A percentile compares a stretch with the other conserved stretches of the same genome.
phyloP scores from a whole-genome alignment of 768 basidiomycete species.

The Phaeotremella fagi region DNA sequence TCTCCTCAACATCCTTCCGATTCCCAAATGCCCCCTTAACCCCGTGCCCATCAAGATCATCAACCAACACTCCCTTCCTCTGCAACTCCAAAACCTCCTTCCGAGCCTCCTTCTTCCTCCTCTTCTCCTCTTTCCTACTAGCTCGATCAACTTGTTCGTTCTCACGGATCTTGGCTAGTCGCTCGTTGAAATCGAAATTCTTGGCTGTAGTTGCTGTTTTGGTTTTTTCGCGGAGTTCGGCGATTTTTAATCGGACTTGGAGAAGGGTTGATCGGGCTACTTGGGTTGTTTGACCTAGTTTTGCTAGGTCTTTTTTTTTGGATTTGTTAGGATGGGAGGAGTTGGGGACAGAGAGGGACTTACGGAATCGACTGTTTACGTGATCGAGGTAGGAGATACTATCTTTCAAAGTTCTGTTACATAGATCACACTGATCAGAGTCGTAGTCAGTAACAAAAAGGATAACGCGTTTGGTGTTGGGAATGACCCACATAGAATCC shows the following conservation, averaged over 20 bases:
- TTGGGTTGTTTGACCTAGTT: slow-evolving; percentile 91
- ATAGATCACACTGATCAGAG: slow-evolving; percentile 81
- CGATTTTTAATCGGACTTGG: slow-evolving; percentile 89
- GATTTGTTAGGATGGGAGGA: background rate
- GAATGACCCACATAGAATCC: slow-evolving; percentile 62
- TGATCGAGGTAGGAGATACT: slow-evolving; percentile 91
- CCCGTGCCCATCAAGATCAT: no score
- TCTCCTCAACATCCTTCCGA: slow-evolving; percentile 10
- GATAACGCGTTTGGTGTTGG: no score
- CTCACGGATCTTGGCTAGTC: slow-evolving; percentile 73
- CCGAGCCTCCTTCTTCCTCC: slow-evolving; percentile 65
- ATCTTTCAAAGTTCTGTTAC: slow-evolving; percentile 88
- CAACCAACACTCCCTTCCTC: slow-evolving; percentile 52
- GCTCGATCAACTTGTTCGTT: slow-evolving; percentile 65
- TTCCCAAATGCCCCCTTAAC: slow-evolving; percentile 13
- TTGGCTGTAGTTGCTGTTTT: slow-evolving; percentile 76
- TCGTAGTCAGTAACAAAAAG: no score
- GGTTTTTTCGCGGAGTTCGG: slow-evolving; percentile 77
- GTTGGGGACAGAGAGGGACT: slow-evolving; percentile 46
- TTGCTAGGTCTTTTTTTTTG: slow-evolving; percentile 66
- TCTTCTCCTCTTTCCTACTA: slow-evolving; percentile 49
- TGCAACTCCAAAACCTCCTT: slow-evolving; percentile 66
- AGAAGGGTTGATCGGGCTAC: slow-evolving; percentile 82
- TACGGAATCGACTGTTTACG: slow-evolving; percentile 88
- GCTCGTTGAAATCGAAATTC: slow-evolving; percentile 88